These are phyloP conservation scores for Lophiostoma macrostomum DNA, from an alignment of 495 filamentous ascomycete genomes.

Conservation along the genomic window DNA sequence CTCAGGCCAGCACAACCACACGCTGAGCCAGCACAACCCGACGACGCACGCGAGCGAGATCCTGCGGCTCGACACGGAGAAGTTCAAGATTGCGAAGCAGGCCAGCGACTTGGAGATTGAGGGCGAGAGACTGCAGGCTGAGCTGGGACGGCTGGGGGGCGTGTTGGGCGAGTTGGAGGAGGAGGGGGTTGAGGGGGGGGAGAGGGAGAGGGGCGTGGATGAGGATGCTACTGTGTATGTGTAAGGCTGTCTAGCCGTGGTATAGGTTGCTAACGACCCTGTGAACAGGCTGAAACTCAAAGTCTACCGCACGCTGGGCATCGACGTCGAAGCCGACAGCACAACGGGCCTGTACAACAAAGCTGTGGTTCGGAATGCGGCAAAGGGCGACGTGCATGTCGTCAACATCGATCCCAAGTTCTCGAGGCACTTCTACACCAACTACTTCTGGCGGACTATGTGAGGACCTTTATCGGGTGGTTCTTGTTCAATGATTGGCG, in stretches of 20 bases:
- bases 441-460: conserved; percentile 93
- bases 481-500: too few species aligned
- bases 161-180: conserved; percentile 77
- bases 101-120: conserved; percentile 88
- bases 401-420: conserved; percentile 93
- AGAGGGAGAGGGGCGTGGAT: conserved; percentile 53
- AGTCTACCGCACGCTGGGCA: conserved; percentile 84
- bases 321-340: conserved; percentile 80
- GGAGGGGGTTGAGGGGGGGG: conserved; percentile 66
- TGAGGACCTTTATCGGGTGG: too few species aligned
- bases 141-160: conserved; percentile 72
- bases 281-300: conserved; percentile 69
- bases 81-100: conserved; percentile 89
- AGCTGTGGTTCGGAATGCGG: conserved; percentile 80
- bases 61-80: conserved; percentile 82
- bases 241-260: not conserved
- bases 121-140: conserved; percentile 77
- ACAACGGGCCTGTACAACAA: conserved; percentile 76
- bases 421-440: conserved; percentile 86
- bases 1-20: conserved; percentile 66
- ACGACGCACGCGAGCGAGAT: conserved; percentile 77
- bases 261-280: not conserved
- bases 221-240: conserved; percentile 50
- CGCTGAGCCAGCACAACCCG: conserved; percentile 65
- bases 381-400: conserved; percentile 88